Percentiles rank a stretch among this genome's conserved stretches.
Conservation (phyloP, 2,329 filamentous ascomycete genomes). For the Aspergillus calidoustus region DNA sequence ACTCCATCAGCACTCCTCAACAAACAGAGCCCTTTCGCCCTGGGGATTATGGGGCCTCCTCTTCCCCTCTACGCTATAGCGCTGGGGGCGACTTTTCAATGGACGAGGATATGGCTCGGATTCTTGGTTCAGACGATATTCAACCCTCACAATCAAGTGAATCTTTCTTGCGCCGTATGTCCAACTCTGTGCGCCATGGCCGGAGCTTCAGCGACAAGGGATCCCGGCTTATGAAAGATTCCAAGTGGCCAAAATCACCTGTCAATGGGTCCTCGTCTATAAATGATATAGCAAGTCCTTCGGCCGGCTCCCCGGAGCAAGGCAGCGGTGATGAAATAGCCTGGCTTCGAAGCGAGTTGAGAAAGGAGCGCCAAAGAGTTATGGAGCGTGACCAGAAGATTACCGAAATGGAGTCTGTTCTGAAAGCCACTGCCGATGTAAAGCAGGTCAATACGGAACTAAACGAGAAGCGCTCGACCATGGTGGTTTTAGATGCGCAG, state of each 20-base stretch:
- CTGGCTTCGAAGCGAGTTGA: constrained; percentile 71
- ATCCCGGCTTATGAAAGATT: constrained; percentile 63
- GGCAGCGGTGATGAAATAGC: constrained; percentile 62
- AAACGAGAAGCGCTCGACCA: constrained; percentile 91
- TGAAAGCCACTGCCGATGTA: constrained; percentile 64
- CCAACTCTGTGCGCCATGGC: constrained; percentile 91
- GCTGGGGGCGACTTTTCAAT: constrained; percentile 85
- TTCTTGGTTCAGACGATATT: constrained; percentile 74
- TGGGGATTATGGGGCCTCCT: constrained; percentile 59
- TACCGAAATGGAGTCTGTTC: constrained; percentile 70
- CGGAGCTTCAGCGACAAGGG: constrained; percentile 78
- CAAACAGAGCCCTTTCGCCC: constrained; percentile 42
- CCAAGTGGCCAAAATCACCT: constrained; percentile 73
- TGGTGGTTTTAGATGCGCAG: constrained; percentile 90
- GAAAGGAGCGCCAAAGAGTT: constrained; percentile 81
- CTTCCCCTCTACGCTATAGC: constrained; percentile 73
- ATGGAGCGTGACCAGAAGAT: constrained; percentile 86
- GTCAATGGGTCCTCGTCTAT: constrained; percentile 54
- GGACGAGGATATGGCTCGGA: constrained; percentile 94
- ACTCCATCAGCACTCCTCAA: constrained; percentile 51
- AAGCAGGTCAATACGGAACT: constrained; percentile 85
- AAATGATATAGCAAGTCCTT: constrained; percentile 73
- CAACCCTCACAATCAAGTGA: constrained; percentile 58
- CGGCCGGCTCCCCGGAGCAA: constrained; percentile 61
- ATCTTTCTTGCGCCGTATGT: constrained; percentile 84